A percentile compares a stretch with the other conserved stretches of the same genome.
Conservation (phyloP, 768 basidiomycete species). For the Calocera cornea region DNA sequence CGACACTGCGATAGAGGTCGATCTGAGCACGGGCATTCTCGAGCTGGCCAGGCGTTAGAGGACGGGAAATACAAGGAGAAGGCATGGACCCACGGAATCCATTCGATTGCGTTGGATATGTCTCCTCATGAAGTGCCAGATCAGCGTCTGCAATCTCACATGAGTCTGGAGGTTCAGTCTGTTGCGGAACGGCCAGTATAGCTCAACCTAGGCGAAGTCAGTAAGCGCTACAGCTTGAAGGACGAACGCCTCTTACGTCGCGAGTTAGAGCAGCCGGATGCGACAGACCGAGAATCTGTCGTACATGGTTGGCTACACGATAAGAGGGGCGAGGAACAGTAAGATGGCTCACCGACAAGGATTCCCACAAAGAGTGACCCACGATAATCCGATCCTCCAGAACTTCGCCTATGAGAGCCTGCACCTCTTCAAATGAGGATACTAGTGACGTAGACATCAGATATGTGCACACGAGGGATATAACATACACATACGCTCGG, state of each 20-base stretch:
- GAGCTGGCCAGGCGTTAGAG: conserved; percentile 23
- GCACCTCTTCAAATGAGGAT: conserved; percentile 38
- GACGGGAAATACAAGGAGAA: neutral
- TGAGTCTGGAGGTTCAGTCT: conserved; percentile 21
- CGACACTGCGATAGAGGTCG: conserved; percentile 40
- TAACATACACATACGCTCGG: neutral
- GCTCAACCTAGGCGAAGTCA: neutral
- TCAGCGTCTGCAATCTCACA: conserved; percentile 4
- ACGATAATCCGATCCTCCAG: conserved; percentile 38
- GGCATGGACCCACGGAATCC: neutral
- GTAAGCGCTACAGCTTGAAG: neutral
- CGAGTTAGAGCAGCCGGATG: conserved; percentile 41
- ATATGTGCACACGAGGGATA: neutral
- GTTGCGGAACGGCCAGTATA: conserved; percentile 39
- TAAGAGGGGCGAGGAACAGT: conserved; percentile 3
- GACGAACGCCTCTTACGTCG: conserved; percentile 31
- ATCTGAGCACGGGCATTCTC: conserved; percentile 39
- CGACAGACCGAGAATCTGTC: conserved; percentile 37
- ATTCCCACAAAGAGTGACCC: conserved; percentile 43
- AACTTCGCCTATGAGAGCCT: conserved; percentile 31
- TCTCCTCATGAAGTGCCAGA: conserved; percentile 7
- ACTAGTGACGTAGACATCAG: conserved; percentile 22
- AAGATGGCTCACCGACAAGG: conserved; percentile 32
- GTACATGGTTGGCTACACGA: neutral
- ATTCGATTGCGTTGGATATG: conserved; percentile 13